phyloP scores from a whole-genome alignment of 192 early-diverging fungal species.

The Backusella mclennaniae region DNA sequence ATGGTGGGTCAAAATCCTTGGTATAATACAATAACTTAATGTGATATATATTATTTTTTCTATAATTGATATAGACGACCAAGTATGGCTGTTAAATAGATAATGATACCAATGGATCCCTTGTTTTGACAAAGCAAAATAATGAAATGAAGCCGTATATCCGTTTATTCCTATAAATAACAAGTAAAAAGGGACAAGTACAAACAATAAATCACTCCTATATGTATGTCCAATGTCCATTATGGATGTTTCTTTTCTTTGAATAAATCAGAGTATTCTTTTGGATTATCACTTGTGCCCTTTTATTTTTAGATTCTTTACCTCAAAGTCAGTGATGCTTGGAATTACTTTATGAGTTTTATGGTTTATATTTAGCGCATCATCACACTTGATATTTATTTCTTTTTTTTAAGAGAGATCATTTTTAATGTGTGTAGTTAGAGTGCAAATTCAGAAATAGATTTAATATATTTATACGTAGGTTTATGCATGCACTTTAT shows the following conservation, averaged over 20 bases:
- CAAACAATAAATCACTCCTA: background rate
- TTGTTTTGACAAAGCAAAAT: no score
- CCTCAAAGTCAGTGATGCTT: background rate
- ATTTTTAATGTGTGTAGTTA: background rate
- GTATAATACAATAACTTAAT: no score
- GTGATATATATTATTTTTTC: no score
- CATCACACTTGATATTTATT: background rate
- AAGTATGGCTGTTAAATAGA: no score
- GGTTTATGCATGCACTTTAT: constrained; percentile 34
- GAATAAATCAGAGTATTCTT: background rate
- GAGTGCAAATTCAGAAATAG: constrained; percentile 25
- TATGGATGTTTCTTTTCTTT: background rate
- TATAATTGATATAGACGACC: no score
- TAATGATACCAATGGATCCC: no score
- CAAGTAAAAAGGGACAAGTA: background rate
- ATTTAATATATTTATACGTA: constrained; percentile 45
- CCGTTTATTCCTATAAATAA: background rate
- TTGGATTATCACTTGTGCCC: background rate
- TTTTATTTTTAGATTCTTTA: background rate
- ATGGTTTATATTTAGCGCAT: background rate
- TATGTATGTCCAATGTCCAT: background rate
- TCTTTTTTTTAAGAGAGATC: no score
- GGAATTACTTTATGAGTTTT: background rate
- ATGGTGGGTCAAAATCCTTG: no score
- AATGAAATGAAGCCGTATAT: background rate